Base-by-base conservation (phyloP, 2,329 filamentous ascomycete genomes). In the Fusarium equiseti region DNA sequence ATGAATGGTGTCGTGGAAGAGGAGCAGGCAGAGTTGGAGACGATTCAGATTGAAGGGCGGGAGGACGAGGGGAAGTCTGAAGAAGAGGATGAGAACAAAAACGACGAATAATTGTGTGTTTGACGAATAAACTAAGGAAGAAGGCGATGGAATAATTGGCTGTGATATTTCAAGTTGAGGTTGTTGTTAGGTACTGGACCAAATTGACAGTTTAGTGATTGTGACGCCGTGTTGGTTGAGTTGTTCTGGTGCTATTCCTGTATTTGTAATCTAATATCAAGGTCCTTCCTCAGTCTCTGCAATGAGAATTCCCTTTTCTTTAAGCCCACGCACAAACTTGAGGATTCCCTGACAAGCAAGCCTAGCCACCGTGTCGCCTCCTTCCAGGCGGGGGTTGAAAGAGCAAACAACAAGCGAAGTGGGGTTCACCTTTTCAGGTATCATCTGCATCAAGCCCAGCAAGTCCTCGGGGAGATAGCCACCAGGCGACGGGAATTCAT, bases 21-120 rank as follows among this genome's bases (percentile, higher is more conserved):
- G 5, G 42, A 56, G 16, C 10, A 13, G n/a, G 2, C 13, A 1
- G 24, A 38, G 8, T 4, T 1, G 6, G 5, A 52, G 2, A 8
- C 0, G 0, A 8, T 3, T 2, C 2, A 10, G 12, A 15, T n/a
- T 11, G 44, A 43, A 1, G 6, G 8, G 11, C 5, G 1, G 2
- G 29, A 2, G 6, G 18, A 5, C 2, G 26, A 22, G 35, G 3
- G 15, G 5, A n/a, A 3, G 5, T 0, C 1, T 18, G 11, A 12
- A 10, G 27, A 3, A 6, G 7, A 6, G 15, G 55, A 10, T 1
- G 18, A 38, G 35, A 18, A 12, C 7, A 24, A 60, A 18, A 26
- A 43, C 4, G 5, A 60, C 1, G 44, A 44, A 5, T 48, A 1
- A 31, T 4, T 13, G 8, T 6, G 27, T 4, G 5, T 7, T 7